Base-by-base conservation (phyloP, 2,329 filamentous ascomycete genomes). In the Beauveria bassiana region DNA sequence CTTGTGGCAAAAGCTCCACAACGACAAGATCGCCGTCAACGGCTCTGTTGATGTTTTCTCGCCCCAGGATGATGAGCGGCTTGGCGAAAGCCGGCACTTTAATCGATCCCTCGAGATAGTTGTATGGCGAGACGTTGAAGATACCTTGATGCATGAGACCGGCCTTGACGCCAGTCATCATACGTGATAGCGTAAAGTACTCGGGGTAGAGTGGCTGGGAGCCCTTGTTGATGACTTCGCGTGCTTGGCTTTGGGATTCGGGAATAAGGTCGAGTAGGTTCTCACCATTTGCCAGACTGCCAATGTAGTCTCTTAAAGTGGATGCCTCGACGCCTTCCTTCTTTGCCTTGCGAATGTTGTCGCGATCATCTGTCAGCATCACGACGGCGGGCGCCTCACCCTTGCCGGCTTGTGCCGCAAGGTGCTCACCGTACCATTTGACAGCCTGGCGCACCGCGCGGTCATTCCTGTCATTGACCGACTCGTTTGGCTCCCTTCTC, bases 81-180 rank as follows among this genome's bases (percentile, higher is more conserved):
- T 95, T 96, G 63, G 95, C 88, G 69, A 99, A 99, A 5, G 93
- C 86, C 1, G 93, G 86, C 0, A 96, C 92, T 68, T 93, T 88
- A 64, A 98, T 89, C 1, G 91, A 92, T 1, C 91, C 95, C 73
- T 99, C 95, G 12, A 99, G 81, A 69, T 98, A 99, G 77, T 99
- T 99, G 80, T 98, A 99, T 1, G 91, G 91, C 8, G 95, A 98
- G 31, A 98, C 91, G 70, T 93, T 96, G 78, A 97, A 99, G 26
- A 90, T 87, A 7, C 95, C 95, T 75, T 99, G 93, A 72, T 99
- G 95, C 68, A 99, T 78, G 59, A 91, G 86, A 5, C 93, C 92
- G 57, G 86, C 86, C 77, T 96, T 96, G 61, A 97, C 83, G 0
- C 93, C 93, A 5, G 95, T 99, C 84, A 93, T 91, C 85, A 98